A percentile compares a stretch with the other conserved stretches of the same genome.
Conservation (phyloP, 2,329 filamentous ascomycete species). For the Nemania sp. region DNA sequence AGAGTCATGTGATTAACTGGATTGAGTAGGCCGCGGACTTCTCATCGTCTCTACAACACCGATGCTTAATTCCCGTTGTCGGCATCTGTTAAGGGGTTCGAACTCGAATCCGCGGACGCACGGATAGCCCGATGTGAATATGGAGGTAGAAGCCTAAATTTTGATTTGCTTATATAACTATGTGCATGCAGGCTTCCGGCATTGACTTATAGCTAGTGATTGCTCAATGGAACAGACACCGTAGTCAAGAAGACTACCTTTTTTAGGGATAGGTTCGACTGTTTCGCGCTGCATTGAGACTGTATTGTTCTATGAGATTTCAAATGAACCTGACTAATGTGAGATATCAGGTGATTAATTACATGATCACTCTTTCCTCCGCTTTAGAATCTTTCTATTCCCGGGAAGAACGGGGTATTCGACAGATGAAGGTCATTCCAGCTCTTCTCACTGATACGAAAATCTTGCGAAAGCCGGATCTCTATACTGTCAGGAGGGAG, state of each 20-base stretch:
- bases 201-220: not conserved
- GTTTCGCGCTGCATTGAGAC: not conserved
- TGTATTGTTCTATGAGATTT: not conserved
- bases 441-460: not conserved
- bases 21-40: not conserved
- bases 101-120: not conserved
- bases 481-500: not conserved
- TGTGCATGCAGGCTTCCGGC: not conserved
- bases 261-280: not conserved
- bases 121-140: no score
- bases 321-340: not conserved
- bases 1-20: not conserved
- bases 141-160: not conserved
- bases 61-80: not conserved
- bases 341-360: not conserved
- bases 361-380: not conserved
- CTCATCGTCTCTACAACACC: not conserved
- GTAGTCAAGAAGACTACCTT: not conserved
- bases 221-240: conserved; percentile 3
- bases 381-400: not conserved
- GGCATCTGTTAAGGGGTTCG: conserved; percentile 6
- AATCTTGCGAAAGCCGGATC: not conserved
- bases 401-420: not conserved
- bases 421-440: not conserved
- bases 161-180: not conserved